phyloP scores from a whole-genome alignment of 345 rosid genomes.

The Triadica sebifera region DNA sequence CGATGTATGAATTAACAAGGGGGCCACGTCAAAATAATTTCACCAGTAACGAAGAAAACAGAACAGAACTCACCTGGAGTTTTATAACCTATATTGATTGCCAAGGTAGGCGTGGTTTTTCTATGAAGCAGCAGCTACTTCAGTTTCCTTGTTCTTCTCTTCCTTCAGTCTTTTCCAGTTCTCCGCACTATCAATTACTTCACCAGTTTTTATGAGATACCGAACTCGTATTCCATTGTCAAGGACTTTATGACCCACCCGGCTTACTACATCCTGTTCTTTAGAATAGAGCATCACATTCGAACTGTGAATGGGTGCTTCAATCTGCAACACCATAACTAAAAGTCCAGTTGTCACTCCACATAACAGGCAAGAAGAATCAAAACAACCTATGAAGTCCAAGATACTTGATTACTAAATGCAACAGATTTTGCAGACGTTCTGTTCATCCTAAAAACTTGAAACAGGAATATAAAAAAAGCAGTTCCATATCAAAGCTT shows the following conservation, averaged over 20 bases:
- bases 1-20: not conserved
- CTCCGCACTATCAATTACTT: constrained; percentile 65
- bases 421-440: not conserved
- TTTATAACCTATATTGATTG: constrained; percentile 6
- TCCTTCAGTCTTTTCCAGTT: constrained; percentile 84
- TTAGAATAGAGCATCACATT: constrained; percentile 90
- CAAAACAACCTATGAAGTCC: not conserved
- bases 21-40: too few relatives aligned
- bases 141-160: constrained; percentile 42
- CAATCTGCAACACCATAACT: constrained; percentile 58
- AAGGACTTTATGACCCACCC: constrained; percentile 80
- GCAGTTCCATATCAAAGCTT: not conserved
- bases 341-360: not conserved
- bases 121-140: constrained; percentile 44
- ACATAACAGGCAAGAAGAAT: not conserved
- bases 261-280: constrained; percentile 69
- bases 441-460: not conserved
- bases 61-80: not conserved
- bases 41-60: not conserved
- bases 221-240: constrained; percentile 69
- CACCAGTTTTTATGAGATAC: constrained; percentile 82
- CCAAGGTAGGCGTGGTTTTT: not conserved
- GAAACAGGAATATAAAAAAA: not conserved
- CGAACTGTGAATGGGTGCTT: constrained; percentile 94
- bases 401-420: not conserved